Percentiles rank a stretch among this genome's conserved stretches.
Evolutionary conservation across 192 early-diverging fungal species (phyloP).

Genomic region (Coemansia sp.): DNA sequence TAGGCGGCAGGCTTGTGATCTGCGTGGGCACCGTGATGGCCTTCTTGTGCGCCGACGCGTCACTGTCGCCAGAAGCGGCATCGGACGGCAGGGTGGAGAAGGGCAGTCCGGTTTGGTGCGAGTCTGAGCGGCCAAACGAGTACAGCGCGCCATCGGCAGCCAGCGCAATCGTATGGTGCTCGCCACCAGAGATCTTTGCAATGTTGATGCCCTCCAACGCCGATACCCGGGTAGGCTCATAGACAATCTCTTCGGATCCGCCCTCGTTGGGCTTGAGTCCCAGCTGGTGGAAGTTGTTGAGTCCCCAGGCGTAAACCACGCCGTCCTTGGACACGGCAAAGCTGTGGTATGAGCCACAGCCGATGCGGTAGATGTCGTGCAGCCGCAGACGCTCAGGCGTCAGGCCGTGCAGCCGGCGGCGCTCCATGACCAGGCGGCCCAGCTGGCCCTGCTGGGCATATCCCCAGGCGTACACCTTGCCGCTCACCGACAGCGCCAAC

Average conservation of each 20-base stretch:
- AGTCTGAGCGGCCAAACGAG: slow-evolving; percentile 83
- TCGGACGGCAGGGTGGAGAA: slow-evolving; percentile 42
- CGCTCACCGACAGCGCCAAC: slow-evolving; percentile 67
- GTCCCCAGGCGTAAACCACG: slow-evolving; percentile 75
- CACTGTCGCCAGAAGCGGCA: slow-evolving; percentile 14
- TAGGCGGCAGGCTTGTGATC: slow-evolving; percentile 42
- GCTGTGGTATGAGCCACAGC: slow-evolving; percentile 79
- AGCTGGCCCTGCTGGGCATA: slow-evolving; percentile 86
- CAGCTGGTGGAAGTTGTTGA: slow-evolving; percentile 90
- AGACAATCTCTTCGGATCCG: slow-evolving; percentile 48
- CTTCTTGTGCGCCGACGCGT: slow-evolving; percentile 50
- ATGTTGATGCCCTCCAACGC: slow-evolving; percentile 51
- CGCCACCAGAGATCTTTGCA: slow-evolving; percentile 70
- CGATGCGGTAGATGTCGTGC: slow-evolving; percentile 62
- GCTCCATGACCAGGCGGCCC: slow-evolving; percentile 74
- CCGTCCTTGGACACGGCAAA: slow-evolving; percentile 71
- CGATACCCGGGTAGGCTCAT: slow-evolving; percentile 59
- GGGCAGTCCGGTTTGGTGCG: slow-evolving; percentile 75
- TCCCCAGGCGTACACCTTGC: slow-evolving; percentile 86
- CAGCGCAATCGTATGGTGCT: slow-evolving; percentile 82
- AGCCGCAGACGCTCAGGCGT: slow-evolving; percentile 57
- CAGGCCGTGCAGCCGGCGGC: slow-evolving; percentile 66
- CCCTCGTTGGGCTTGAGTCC: slow-evolving; percentile 57
- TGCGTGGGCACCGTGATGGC: slow-evolving; percentile 59
- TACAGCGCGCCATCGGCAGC: slow-evolving; percentile 69